These are phyloP conservation scores for Chaetomium olivaceum DNA, from an alignment of 2,329 filamentous ascomycete genomes.

Conservation along the genomic window DNA sequence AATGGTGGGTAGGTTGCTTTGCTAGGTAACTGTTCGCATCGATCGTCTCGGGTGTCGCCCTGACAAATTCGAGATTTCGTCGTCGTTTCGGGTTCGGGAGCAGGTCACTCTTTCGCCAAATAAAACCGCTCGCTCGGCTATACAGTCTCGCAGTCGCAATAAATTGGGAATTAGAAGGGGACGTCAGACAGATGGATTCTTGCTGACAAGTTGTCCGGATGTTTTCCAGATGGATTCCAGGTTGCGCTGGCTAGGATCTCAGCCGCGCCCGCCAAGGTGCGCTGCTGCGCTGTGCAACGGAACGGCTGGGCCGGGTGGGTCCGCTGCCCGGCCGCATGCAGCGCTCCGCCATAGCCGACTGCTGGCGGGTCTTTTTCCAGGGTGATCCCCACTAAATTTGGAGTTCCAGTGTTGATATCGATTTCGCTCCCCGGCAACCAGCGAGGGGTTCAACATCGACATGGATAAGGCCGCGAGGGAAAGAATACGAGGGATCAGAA, in stretches of 20 bases:
- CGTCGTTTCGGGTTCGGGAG: background rate
- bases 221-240: background rate
- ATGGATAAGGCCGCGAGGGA: background rate
- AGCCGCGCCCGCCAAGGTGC: conserved; percentile 4
- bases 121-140: background rate
- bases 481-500: background rate
- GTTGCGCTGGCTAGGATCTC: conserved; percentile 3
- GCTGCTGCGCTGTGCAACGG: conserved; percentile 12
- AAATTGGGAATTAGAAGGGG: background rate
- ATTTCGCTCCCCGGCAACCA: background rate
- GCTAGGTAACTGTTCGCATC: background rate
- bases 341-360: background rate
- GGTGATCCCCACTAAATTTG: background rate
- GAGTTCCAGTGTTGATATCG: background rate
- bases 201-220: background rate
- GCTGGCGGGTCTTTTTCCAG: too few relatives aligned
- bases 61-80: background rate
- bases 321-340: background rate
- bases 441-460: background rate
- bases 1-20: background rate
- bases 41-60: background rate
- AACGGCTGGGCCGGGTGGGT: background rate
- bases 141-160: background rate
- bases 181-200: background rate
- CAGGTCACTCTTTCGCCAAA: background rate